Conservation (phyloP, 768 basidiomycete species). For the Boletus edulis region DNA sequence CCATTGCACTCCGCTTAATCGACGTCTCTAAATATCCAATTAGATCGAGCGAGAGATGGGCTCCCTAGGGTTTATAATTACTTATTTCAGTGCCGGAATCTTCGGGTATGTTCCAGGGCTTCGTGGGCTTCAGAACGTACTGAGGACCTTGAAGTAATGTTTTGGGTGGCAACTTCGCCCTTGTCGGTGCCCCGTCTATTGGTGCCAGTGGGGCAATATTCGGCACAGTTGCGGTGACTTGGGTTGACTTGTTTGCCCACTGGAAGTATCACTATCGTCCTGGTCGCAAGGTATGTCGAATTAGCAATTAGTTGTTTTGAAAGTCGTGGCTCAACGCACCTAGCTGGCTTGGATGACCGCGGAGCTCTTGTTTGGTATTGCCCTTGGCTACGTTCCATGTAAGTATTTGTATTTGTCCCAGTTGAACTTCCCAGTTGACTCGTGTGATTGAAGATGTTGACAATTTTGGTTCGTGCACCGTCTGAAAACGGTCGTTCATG, state of each 20-base stretch:
- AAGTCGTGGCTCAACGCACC: neutral
- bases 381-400: slow-evolving; percentile 83
- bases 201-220: slow-evolving; percentile 95
- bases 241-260: slow-evolving; percentile 89
- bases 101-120: slow-evolving; percentile 60
- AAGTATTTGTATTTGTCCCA: slow-evolving; percentile 27
- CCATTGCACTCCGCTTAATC: neutral
- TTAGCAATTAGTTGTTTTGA: neutral
- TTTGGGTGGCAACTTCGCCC: slow-evolving; percentile 89
- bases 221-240: slow-evolving; percentile 78
- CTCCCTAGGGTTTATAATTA: slow-evolving; percentile 75
- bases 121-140: neutral
- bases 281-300: slow-evolving; percentile 58
- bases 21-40: neutral
- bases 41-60: slow-evolving; percentile 93
- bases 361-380: slow-evolving; percentile 85
- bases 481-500: neutral
- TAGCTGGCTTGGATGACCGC: slow-evolving; percentile 83
- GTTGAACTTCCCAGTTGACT: slow-evolving; percentile 9
- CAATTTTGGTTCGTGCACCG: slow-evolving; percentile 67
- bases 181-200: slow-evolving; percentile 84
- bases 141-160: slow-evolving; percentile 53
- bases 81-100: slow-evolving; percentile 89
- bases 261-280: slow-evolving; percentile 90
- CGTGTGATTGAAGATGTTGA: slow-evolving; percentile 61